A percentile compares a stretch with the other conserved stretches of the same genome.
Conservation (phyloP, 495 filamentous ascomycete genomes). For the Aspergillus conjunctus region DNA sequence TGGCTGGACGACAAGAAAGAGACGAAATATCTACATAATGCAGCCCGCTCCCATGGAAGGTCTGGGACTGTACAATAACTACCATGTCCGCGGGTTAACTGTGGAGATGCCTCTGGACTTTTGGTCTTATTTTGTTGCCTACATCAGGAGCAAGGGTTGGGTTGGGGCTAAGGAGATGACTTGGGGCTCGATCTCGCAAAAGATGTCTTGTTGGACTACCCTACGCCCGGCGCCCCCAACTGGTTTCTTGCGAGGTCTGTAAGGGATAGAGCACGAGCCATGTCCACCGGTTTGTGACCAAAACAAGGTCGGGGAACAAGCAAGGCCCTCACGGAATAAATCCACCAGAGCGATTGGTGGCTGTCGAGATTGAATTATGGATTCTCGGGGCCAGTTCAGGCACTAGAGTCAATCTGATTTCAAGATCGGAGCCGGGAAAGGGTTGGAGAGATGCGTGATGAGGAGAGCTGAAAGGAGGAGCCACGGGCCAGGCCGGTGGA, state of each 20-base stretch:
- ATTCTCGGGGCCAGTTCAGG: conserved; percentile 15
- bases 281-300: conserved; percentile 4
- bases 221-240: too few species aligned
- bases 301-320: conserved; percentile 1
- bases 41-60: too few species aligned
- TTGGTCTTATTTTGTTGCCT: too few species aligned
- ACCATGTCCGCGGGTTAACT: too few species aligned
- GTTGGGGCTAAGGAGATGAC: too few species aligned
- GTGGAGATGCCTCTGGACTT: too few species aligned
- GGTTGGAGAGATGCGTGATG: not conserved
- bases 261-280: conserved; percentile 2
- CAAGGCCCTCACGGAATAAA: not conserved
- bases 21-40: not conserved
- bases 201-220: too few species aligned
- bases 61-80: too few species aligned
- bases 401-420: conserved; percentile 9
- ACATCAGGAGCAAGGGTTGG: too few species aligned
- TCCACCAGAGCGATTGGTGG: conserved; percentile 5
- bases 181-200: too few species aligned
- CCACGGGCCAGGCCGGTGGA: conserved; percentile 3
- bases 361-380: conserved; percentile 21
- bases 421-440: conserved; percentile 11
- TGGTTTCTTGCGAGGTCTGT: not conserved
- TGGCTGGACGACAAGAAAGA: not conserved
- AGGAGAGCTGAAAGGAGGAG: conserved; percentile 1